These are phyloP conservation scores for Moesziomyces sp. DNA, from an alignment of 1,284 basidiomycete genomes.

Conservation along the genomic window DNA sequence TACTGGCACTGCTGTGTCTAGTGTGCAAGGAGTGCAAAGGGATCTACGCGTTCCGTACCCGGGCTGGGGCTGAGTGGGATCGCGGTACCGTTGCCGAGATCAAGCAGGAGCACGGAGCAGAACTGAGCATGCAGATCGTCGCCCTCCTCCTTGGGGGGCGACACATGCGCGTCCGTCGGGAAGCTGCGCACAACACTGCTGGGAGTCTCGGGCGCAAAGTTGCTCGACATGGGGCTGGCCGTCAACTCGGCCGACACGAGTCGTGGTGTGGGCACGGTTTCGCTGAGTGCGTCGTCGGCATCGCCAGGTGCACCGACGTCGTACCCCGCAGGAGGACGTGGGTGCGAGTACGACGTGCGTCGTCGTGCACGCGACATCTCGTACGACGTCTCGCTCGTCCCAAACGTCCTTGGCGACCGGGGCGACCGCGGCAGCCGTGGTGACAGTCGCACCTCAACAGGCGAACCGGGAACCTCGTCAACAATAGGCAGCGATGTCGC, in stretches of 20 bases:
- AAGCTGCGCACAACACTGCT: slow-evolving; percentile 7
- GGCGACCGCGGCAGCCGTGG: slow-evolving; percentile 8
- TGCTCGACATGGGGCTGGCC: slow-evolving; percentile 6
- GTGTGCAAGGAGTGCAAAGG: slow-evolving; percentile 15
- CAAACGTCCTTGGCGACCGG: slow-evolving; percentile 3
- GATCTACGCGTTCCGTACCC: slow-evolving; percentile 1
- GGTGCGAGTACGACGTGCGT: slow-evolving; percentile 20
- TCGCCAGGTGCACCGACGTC: not conserved
- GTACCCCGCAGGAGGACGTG: slow-evolving; percentile 10
- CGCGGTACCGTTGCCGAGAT: slow-evolving; percentile 31
- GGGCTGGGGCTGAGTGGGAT: slow-evolving; percentile 27
- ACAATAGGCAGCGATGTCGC: slow-evolving; percentile 14
- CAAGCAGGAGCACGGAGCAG: slow-evolving; percentile 27
- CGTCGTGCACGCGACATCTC: not conserved
- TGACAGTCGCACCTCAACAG: not conserved
- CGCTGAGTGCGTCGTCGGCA: not conserved
- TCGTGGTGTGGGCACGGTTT: slow-evolving; percentile 12
- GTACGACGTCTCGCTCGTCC: slow-evolving; percentile 17
- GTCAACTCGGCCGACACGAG: slow-evolving; percentile 6
- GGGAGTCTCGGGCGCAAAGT: slow-evolving; percentile 31
- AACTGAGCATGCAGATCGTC: slow-evolving; percentile 32
- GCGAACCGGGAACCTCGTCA: slow-evolving; percentile 6
- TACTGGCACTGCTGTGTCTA: not conserved
- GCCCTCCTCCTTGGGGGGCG: not conserved
- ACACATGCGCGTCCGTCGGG: not conserved